Percentiles rank a stretch among this genome's conserved stretches.
Conservation (phyloP, 2,329 filamentous ascomycete genomes). For the Cladosporium velox region DNA sequence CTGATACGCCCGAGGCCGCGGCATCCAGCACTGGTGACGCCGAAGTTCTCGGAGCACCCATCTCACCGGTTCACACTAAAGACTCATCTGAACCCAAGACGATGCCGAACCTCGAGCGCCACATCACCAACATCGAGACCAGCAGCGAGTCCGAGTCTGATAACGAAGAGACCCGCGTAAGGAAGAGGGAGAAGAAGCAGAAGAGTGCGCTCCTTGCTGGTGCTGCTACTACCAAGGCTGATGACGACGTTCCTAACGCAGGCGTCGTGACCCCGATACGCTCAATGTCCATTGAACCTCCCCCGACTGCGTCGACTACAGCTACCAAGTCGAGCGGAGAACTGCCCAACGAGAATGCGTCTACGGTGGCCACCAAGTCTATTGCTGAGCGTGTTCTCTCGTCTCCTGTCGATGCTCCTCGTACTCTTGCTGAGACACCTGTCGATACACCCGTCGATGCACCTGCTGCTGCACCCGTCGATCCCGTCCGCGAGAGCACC, state of each 20-base stretch:
- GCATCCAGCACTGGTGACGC: neutral
- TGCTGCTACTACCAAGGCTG: neutral
- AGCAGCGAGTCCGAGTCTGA: constrained; percentile 24
- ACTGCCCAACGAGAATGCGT: neutral
- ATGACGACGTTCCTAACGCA: neutral
- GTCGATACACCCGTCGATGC: neutral
- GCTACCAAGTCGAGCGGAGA: constrained; percentile 3
- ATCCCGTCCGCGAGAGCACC: constrained; percentile 10
- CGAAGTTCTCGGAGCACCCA: constrained; percentile 6
- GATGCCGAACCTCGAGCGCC: constrained; percentile 36
- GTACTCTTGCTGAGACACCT: neutral
- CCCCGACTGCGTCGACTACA: constrained; percentile 2
- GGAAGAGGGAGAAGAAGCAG: constrained; percentile 25
- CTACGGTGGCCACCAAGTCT: neutral
- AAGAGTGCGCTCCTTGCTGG: constrained; percentile 3
- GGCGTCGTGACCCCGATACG: neutral
- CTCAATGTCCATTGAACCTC: neutral
- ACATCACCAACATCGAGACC: constrained; percentile 35
- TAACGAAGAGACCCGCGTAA: constrained; percentile 24
- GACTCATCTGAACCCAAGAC: constrained; percentile 17
- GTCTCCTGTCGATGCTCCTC: constrained; percentile 1
- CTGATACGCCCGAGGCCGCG: neutral
- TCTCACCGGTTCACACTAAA: constrained; percentile 14
- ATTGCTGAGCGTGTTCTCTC: neutral
- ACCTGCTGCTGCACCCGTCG: neutral